Evolutionary conservation across 2,329 filamentous ascomycete species (phyloP), one percentile per base, ranked within the genome.

Genomic region (Epichloe festucae): DNA sequence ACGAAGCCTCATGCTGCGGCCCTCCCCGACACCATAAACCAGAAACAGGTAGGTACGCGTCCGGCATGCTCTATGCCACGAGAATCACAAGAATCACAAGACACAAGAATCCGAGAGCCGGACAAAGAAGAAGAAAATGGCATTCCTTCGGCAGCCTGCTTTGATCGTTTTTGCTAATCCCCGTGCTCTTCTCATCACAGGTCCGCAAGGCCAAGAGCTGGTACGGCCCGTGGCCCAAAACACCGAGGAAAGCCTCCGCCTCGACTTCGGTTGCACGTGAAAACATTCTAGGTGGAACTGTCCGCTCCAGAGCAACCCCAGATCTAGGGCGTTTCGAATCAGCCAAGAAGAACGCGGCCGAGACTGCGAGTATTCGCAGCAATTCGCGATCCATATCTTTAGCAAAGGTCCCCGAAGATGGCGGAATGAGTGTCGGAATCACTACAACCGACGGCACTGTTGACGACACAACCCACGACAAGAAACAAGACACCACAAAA

Each of bases 211-310:
- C 73, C 8, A 70, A 70, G 46, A 82, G 78, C 62, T 84, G 79
- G 80, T 83, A 83, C 62, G 77, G 78, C 50, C 78, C 79, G 17
- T 82, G 77, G 77, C 75, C 78, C 17, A 70, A 75, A 54, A 62
- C 66, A 36, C 68, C 74, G 34, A 83, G 81, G 34, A 84, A 83
- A 59, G 76, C 79, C 6, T 67, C 70, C 15, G 72, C 80, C 31
- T 83, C 79, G 8, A 82, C 76, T 5, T 77, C 79, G 49, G 68
- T 84, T 44, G 78, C 78, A 3, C 73, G 72, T 56, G 80, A 84
- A 62, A 79, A 75, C 12, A 82, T 84, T 31, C 65, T 78, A 45
- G 80, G 78, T 34, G 77, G 74, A 46, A 79, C 75, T 3, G 64
- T 74, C 46, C 73, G 71, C 52, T 67, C 75, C 1, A 67, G 60